Conservation (phyloP, 805 yeast genomes). For the Suhomyces prunicola region DNA sequence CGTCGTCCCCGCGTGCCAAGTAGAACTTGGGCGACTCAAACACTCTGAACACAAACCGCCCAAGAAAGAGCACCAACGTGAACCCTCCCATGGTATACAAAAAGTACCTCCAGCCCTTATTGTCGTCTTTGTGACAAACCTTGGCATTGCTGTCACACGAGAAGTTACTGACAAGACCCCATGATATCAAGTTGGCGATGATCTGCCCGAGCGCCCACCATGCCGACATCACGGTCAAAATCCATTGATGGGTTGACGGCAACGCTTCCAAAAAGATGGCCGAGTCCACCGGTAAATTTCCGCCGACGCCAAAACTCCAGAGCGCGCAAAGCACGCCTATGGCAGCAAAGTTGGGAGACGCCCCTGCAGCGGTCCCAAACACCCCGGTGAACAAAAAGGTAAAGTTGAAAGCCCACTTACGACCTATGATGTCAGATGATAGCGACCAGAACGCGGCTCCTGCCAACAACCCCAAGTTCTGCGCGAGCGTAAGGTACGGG, state of each 20-base stretch:
- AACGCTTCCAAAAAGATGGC: constrained; percentile 25
- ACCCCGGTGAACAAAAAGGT: constrained; percentile 24
- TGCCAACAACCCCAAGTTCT: constrained; percentile 23
- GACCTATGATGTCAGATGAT: constrained; percentile 22
- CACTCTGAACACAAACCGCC: constrained; percentile 37
- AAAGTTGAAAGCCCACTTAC: constrained; percentile 24
- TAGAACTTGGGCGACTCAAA: constrained; percentile 57
- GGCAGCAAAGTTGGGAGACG: constrained; percentile 20
- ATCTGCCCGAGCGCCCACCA: constrained; percentile 65
- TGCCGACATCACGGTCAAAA: constrained; percentile 19
- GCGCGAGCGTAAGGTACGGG: constrained; percentile 40
- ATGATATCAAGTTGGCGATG: constrained; percentile 48
- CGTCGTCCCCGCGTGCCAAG: constrained; percentile 51
- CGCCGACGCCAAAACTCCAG: constrained; percentile 28
- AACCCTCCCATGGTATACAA: constrained; percentile 48
- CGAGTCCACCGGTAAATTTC: constrained; percentile 24
- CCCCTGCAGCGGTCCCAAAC: constrained; percentile 20
- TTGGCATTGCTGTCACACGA: constrained; percentile 37
- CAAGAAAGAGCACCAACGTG: constrained; percentile 35
- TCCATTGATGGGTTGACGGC: constrained; percentile 22
- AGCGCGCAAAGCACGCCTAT: constrained; percentile 19
- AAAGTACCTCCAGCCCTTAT: constrained; percentile 63
- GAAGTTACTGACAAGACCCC: constrained; percentile 53
- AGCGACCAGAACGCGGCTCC: constrained; percentile 26
- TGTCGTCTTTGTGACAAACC: constrained; percentile 41